A percentile compares a stretch with the other conserved stretches of the same genome.
phyloP scores from a whole-genome alignment of 2,329 filamentous ascomycete genomes.

The Alternaria gansuensis region DNA sequence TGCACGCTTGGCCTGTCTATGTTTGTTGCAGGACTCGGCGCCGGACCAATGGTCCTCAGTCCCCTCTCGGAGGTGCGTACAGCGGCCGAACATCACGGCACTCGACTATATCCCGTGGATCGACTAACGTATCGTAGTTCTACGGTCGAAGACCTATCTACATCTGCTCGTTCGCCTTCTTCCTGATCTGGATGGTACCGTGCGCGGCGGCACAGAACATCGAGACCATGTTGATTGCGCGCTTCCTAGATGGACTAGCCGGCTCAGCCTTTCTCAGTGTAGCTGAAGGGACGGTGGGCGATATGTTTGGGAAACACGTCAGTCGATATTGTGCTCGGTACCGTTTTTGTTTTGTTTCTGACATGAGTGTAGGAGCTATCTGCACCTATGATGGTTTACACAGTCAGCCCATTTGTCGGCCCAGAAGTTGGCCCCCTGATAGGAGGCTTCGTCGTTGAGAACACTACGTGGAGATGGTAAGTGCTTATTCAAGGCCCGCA shows the following conservation, averaged over 20 bases:
- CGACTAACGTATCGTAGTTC: conserved; percentile 60
- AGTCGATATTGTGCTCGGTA: conserved; percentile 19
- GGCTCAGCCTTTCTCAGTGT: conserved; percentile 72
- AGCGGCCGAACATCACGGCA: conserved; percentile 5
- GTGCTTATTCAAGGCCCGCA: conserved; percentile 27
- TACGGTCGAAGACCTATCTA: conserved; percentile 86
- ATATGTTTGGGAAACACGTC: conserved; percentile 57
- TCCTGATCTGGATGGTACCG: conserved; percentile 81
- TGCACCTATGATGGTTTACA: conserved; percentile 82
- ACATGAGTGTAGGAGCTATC: conserved; percentile 64
- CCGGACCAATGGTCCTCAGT: conserved; percentile 65
- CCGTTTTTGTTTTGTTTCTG: conserved; percentile 11
- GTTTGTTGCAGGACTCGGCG: conserved; percentile 79
- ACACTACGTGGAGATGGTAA: conserved; percentile 67
- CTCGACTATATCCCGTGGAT: conserved; percentile 1
- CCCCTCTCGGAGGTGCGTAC: conserved; percentile 60
- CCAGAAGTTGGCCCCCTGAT: conserved; percentile 67
- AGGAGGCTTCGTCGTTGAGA: conserved; percentile 84
- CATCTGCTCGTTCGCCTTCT: conserved; percentile 75
- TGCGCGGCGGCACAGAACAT: conserved; percentile 84
- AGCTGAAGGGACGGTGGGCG: conserved; percentile 84
- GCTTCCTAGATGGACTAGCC: conserved; percentile 79
- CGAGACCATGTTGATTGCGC: conserved; percentile 77
- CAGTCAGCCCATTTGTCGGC: conserved; percentile 61
- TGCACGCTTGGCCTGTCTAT: conserved; percentile 82